Evolutionary conservation across 176 grass and related monocot genomes (phyloP).

Genomic region (Neostapfia colusana): DNA sequence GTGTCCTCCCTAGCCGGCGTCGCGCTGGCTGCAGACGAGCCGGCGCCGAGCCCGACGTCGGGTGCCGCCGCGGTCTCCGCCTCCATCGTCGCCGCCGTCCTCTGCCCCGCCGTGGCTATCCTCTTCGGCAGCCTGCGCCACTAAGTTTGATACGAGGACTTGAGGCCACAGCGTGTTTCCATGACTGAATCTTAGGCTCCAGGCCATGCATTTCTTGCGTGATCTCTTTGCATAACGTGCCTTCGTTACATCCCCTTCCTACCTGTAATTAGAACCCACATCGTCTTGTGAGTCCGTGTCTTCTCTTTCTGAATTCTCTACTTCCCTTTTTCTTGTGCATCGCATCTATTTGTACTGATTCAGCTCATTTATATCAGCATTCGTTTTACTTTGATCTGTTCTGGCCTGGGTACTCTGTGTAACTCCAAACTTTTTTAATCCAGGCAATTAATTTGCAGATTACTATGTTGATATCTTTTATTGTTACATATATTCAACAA

Average conservation of each 20-base stretch:
- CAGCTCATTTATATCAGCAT: conserved; percentile 22
- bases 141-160: not conserved
- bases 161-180: not conserved
- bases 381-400: not conserved
- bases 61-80: conserved; percentile 37
- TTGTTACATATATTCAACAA: no score
- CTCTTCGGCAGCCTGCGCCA: conserved; percentile 51
- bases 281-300: not conserved
- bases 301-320: not conserved
- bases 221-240: not conserved
- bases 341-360: conserved; percentile 24
- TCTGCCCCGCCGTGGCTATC: conserved; percentile 67
- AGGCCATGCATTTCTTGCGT: not conserved
- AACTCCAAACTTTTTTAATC: no score
- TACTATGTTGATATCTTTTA: no score
- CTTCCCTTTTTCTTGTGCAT: not conserved
- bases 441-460: not conserved
- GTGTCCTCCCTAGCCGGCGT: conserved; percentile 39
- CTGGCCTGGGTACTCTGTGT: not conserved
- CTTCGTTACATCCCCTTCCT: conserved; percentile 12
- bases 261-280: not conserved
- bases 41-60: conserved; percentile 75
- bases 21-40: conserved; percentile 58
- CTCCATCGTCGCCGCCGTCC: conserved; percentile 41
- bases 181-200: not conserved